These are phyloP conservation scores for Trypanosoma theileri DNA, from an alignment of 208 protist genomes.

Conservation along the genomic window DNA sequence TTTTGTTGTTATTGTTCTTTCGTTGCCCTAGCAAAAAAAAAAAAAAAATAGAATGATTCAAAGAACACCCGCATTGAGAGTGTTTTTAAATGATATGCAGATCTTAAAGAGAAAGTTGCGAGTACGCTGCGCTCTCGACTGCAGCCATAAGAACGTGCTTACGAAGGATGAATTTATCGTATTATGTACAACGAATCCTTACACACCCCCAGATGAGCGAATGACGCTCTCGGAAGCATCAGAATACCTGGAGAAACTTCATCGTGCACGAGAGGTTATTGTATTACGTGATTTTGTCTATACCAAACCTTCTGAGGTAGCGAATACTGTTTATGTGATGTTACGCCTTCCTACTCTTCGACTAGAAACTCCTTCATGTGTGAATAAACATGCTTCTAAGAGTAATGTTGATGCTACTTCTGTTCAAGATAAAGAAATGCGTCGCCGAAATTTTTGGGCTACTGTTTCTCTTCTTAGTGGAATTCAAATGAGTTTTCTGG, in stretches of 20 bases:
- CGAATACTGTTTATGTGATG: constrained; percentile 62
- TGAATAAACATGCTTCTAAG: background rate
- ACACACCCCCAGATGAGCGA: constrained; percentile 33
- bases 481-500: constrained; percentile 65
- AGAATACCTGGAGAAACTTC: constrained; percentile 42
- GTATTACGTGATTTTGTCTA: constrained; percentile 40
- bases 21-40: background rate
- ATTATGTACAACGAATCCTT: constrained; percentile 35
- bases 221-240: constrained; percentile 53
- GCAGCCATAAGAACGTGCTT: constrained; percentile 20
- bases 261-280: constrained; percentile 34
- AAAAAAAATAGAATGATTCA: background rate
- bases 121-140: constrained; percentile 28
- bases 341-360: constrained; percentile 45
- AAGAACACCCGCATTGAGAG: background rate
- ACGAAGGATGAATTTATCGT: constrained; percentile 37
- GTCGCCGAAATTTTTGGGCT: constrained; percentile 55
- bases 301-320: constrained; percentile 35
- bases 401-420: background rate
- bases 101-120: constrained; percentile 20
- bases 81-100: constrained; percentile 2
- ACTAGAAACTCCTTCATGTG: background rate
- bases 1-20: background rate
- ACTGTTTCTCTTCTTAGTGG: constrained; percentile 55
- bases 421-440: background rate